Base-by-base conservation (phyloP, 148 eudicot species). In the Tetragonia tetragonoides region DNA sequence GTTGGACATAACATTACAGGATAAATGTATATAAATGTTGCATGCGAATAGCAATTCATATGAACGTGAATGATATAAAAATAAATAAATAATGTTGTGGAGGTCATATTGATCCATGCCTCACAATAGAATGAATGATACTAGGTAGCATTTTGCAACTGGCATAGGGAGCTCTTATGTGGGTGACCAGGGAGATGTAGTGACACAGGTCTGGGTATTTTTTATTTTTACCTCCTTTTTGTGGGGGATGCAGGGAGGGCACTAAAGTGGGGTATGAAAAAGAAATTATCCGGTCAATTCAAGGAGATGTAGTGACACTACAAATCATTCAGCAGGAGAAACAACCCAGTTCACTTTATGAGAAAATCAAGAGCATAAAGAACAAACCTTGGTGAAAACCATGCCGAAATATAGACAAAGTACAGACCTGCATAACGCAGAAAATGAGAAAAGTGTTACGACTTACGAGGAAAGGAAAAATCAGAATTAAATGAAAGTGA, bases 281-380 rank as follows among this genome's bases (percentile, higher is more conserved):
- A 15, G 61, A 15, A 21, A 3, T 57, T 57, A 1, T 4, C 18
- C 18, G 3, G n/a, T 6, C n/a, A 2, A 17, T 57, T n/a, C 3
- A 57, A 3, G 21, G 61, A 57, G 0, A 57, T 57, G 6, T 57
- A 16, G 61, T 17, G 61, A 57, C 12, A 17, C 16, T 15, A 57
- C 61, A 56, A 71, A 21, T 17, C 64, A 72, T 53, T 54, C 9
- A 70, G 54, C 72, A 41, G 42, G 14, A 63, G 28, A 44, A 74
- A 42, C n/a, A 4, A 57, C 15, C 21, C 3, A 57, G 6, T 57
- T 16, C 21, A 57, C 21, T 18, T 1, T 57, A 18, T 16, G 61
- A 57, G 61, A 57, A 1, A 5, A 57, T 57, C 12, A 57, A 21
- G 21, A 57, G 61, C 61, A 57, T 17, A 57, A 1, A 57, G 61